Base-by-base conservation (phyloP, 2,329 filamentous ascomycete genomes). In the Aspergillus hortae region DNA sequence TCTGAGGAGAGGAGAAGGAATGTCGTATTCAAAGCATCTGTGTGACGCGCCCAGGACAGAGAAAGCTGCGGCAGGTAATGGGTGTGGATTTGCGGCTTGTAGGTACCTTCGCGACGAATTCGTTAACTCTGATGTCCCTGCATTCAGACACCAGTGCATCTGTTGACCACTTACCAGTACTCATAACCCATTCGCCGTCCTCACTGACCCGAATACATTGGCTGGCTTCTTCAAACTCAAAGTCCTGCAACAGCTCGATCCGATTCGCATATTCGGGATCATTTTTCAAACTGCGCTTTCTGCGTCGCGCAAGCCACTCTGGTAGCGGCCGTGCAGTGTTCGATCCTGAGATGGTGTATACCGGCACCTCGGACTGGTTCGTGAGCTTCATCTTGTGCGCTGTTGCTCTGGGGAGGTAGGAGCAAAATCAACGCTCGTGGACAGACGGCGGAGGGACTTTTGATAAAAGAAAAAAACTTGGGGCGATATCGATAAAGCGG, bases 151-250 rank as follows among this genome's bases (percentile, higher is more conserved):
- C 27, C 7, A 30, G 11, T 7, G 7, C 27, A 30, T 30, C 17
- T 14, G 21, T 21, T 15, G n/a, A 6, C 12, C 38, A 33, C 71
- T 79, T 83, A 76, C 90, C 91, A 48, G 92, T 95, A 65, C 89
- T 95, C 89, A 96, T 94, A 38, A 94, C 85, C 92, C 94, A 99
- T 68, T 97, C 87, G 45, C 92, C 92, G 82, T 99, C 94, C 53
- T 96, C 92, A 63, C 90, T 96, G 57, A 94, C 84, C 46, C 90
- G 84, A 57, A 99, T 84, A 68, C 92, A 96, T 61, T 87, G 84
- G 67, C 91, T 96, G 38, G 95, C 92, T 74, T 96, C 92, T 65
- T 96, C 92, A 65, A 99, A 97, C 67, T 95, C 92, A 71, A 99
- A 99, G 68, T 99, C 94, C 66, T 99, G 94, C 35, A 99, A 81